Percentiles rank a stretch among this genome's conserved stretches.
These are phyloP conservation scores for Debaryomyces sp. DNA, from an alignment of 1,139 yeast species.

Conservation along the genomic window DNA sequence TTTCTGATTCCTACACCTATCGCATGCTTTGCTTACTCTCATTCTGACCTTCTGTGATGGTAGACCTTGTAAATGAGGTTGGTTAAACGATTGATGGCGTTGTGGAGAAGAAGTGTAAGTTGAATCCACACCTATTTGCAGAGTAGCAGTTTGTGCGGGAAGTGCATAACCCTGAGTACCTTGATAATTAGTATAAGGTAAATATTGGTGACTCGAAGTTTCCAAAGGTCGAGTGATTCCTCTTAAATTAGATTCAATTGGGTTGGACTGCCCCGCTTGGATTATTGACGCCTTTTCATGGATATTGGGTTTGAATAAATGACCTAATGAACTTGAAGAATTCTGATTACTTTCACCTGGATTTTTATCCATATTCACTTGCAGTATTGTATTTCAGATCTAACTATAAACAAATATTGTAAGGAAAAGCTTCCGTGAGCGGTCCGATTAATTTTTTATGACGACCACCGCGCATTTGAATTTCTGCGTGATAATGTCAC, in stretches of 20 bases:
- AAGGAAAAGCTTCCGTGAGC: not conserved
- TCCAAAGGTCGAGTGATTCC: not conserved
- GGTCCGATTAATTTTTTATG: constrained; percentile 1
- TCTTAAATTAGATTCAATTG: constrained; percentile 2
- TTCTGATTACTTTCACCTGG: not conserved
- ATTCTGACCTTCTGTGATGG: constrained; percentile 25
- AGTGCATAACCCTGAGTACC: not conserved
- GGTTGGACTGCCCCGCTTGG: not conserved
- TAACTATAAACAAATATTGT: not conserved
- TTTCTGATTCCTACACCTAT: constrained; percentile 60
- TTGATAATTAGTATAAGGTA: constrained; percentile 3
- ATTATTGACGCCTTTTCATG: not conserved
- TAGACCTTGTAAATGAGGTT: not conserved
- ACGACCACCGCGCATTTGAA: not conserved
- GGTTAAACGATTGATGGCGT: not conserved
- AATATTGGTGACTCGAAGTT: constrained; percentile 1
- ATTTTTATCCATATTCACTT: not conserved
- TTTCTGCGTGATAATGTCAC: not conserved
- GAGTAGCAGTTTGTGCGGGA: not conserved
- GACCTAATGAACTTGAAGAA: not conserved
- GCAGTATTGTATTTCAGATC: not conserved
- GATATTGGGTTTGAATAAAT: not conserved
- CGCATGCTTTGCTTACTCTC: constrained; percentile 63
- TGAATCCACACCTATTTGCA: not conserved
- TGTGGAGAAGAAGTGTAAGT: not conserved